phyloP scores from a whole-genome alignment of 306 rosid species.

The Cicer bijugum region DNA sequence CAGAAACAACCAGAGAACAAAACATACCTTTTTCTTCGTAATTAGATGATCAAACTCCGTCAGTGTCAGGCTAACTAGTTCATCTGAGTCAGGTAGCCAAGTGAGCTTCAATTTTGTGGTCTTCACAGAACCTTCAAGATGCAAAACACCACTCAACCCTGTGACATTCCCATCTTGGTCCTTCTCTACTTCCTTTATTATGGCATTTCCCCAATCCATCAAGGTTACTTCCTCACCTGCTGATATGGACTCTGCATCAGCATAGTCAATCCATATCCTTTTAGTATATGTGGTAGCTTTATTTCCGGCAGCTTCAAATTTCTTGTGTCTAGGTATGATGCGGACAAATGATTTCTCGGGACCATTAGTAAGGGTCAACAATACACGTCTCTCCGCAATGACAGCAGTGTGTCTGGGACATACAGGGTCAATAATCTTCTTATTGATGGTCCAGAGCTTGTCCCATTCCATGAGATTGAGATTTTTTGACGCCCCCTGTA shows the following conservation, averaged over 20 bases:
- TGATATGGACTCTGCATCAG: constrained; percentile 69
- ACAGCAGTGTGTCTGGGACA: constrained; percentile 94
- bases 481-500: constrained; percentile 90
- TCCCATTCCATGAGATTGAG: constrained; percentile 99
- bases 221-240: constrained; percentile 82
- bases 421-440: constrained; percentile 92
- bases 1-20: constrained; percentile 6
- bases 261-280: constrained; percentile 73
- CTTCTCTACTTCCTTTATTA: constrained; percentile 69
- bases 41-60: constrained; percentile 85
- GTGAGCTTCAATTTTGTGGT: constrained; percentile 90
- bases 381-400: constrained; percentile 65
- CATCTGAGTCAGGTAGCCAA: constrained; percentile 82
- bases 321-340: constrained; percentile 87
- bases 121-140: constrained; percentile 91
- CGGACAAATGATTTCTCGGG: constrained; percentile 78
- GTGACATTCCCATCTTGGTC: constrained; percentile 72
- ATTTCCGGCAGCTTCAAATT: constrained; percentile 83
- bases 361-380: constrained; percentile 78
- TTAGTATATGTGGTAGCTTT: constrained; percentile 76
- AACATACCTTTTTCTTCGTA: constrained; percentile 89
- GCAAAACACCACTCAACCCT: constrained; percentile 74
- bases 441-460: constrained; percentile 93
- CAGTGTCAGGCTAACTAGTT: constrained; percentile 72
- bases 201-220: constrained; percentile 98